These are phyloP conservation scores for Teunomyces kruisii DNA, from an alignment of 805 yeast species.

Conservation along the genomic window DNA sequence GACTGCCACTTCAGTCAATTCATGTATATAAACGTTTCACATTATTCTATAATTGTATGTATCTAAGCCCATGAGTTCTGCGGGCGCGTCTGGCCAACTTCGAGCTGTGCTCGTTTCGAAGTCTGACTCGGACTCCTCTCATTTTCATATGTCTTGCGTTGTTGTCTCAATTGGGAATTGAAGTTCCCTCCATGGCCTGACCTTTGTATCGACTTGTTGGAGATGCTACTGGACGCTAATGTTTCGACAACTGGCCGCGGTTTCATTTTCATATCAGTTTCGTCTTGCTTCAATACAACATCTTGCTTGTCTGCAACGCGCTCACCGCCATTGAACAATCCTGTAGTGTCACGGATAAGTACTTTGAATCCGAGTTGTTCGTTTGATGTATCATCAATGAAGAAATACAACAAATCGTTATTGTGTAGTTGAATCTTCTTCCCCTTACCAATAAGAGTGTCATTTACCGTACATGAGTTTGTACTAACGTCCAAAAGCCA, in stretches of 20 bases:
- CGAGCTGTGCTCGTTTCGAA: slow-evolving; percentile 11
- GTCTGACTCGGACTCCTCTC: slow-evolving; percentile 16
- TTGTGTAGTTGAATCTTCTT: slow-evolving; percentile 59
- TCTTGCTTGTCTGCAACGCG: slow-evolving; percentile 8
- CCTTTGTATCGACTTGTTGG: neutral
- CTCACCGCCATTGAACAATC: slow-evolving; percentile 56
- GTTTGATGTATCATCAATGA: slow-evolving; percentile 55
- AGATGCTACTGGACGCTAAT: slow-evolving; percentile 3
- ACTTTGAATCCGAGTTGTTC: slow-evolving; percentile 57
- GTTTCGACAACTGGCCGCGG: slow-evolving; percentile 22
- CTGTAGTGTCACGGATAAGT: slow-evolving; percentile 58
- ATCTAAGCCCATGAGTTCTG: slow-evolving; percentile 4
- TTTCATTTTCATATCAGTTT: slow-evolving; percentile 25
- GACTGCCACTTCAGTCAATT: neutral
- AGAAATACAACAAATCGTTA: slow-evolving; percentile 66
- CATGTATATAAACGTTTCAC: slow-evolving; percentile 2
- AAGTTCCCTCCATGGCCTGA: slow-evolving; percentile 26
- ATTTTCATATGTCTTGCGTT: slow-evolving; percentile 23
- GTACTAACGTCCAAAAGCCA: slow-evolving; percentile 83
- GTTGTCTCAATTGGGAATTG: slow-evolving; percentile 27
- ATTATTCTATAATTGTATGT: neutral
- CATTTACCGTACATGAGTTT: slow-evolving; percentile 75
- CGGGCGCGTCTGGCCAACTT: slow-evolving; percentile 4
- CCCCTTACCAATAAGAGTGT: slow-evolving; percentile 56
- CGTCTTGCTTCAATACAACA: slow-evolving; percentile 16